Percentiles rank a stretch among this genome's conserved stretches.
Evolutionary conservation across 345 rosid genomes (phyloP).

Genomic region (thale cress (Arabidopsis thaliana)): TAIR10.1 NC_003071.7:12104001-12104500

Average conservation of each 20-base stretch:
- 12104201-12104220: background rate
- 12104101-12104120: background rate
- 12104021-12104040: background rate
- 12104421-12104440: background rate
- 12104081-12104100: background rate
- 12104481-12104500: background rate
- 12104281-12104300: background rate
- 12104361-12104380: background rate
- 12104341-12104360: constrained; percentile 15
- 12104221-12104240: background rate
- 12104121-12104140: background rate
- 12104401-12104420: background rate
- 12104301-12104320: background rate
- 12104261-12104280: background rate
- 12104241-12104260: background rate
- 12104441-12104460: background rate
- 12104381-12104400: background rate
- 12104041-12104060: background rate
- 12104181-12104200: background rate
- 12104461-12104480: background rate
- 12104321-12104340: constrained; percentile 13
- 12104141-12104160: background rate
- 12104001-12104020: background rate
- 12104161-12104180: constrained; percentile 14
- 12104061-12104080: background rate